Base-by-base conservation (phyloP, 2,329 filamentous ascomycete genomes). In the Pseudocercospora crystallina region DNA sequence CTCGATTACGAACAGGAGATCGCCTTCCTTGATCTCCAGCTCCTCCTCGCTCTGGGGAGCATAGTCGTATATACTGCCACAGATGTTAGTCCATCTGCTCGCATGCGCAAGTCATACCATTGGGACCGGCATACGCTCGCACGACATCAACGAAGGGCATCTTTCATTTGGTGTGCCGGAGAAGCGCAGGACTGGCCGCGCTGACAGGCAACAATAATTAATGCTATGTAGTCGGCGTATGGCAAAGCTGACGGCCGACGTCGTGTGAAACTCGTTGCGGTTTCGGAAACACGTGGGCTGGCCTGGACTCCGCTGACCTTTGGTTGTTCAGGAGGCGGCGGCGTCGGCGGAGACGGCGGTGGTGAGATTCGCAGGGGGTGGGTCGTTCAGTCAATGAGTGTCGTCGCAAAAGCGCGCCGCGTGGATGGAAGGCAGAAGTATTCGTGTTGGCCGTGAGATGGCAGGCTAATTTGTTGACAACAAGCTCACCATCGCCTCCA, bases 81-180 rank as follows among this genome's bases (percentile, higher is more conserved):
- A 26, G 3, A 7, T 26, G 20, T 26, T 7, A 26, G 20, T 26
- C 20, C 20, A 26, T 26, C 20, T 26, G 20, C 20, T 26, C 20
- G 20, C 20, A 26, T 26, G 20, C 20, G 20, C 20, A 26, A 26
- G 20, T 26, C 20, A 26, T 26, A 26, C 20, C 20, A 26, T 26
- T 26, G 20, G 20, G 20, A 3, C 20, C 20, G 20, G 7, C 20
- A 26, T 26, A 68, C 66, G 91, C 92, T 69, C 84, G 87, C 77
- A 89, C 96, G 61, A 97, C 84, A 64, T 90, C 91, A 65, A 95
- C 75, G 77, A 97, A 97, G 60, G 87, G 90, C 91, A 96, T 96
- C 48, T 35, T 61, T 43, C 43, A 43, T 33, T 29, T 35, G 35
- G 17, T 32, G 37, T 40, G 36, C 20, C 15, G 38, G 26, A 20